Evolutionary conservation across 73 alveolate genomes (phyloP).

Genomic region (Diophrys appendiculata): DNA sequence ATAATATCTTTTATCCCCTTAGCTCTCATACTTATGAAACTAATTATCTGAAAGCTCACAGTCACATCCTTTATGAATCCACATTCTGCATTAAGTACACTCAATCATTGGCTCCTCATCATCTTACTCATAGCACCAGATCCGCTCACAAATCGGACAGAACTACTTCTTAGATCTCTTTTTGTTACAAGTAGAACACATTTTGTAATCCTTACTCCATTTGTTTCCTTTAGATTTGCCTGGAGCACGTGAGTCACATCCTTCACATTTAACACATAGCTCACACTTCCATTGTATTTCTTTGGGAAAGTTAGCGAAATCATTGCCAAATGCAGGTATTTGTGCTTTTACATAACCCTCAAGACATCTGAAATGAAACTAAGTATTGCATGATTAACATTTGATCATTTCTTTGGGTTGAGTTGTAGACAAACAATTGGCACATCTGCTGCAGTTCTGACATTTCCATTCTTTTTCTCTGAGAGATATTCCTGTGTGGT

Average conservation of each 20-base stretch:
- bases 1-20: conserved; percentile 59
- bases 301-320: neutral
- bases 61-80: conserved; percentile 84
- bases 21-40: conserved; percentile 34
- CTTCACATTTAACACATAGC: conserved; percentile 60
- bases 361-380: conserved; percentile 59
- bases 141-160: conserved; percentile 83
- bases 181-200: conserved; percentile 81
- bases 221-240: conserved; percentile 51
- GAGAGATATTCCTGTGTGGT: conserved; percentile 1
- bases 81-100: conserved; percentile 78
- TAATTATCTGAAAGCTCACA: conserved; percentile 44
- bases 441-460: conserved; percentile 64
- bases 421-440: conserved; percentile 51
- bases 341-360: conserved; percentile 24
- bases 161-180: conserved; percentile 75
- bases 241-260: conserved; percentile 64
- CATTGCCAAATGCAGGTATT: conserved; percentile 27
- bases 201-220: conserved; percentile 60
- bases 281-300: conserved; percentile 57
- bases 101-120: conserved; percentile 69
- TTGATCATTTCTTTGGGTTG: conserved; percentile 13
- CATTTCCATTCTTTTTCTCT: conserved; percentile 69
- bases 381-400: conserved; percentile 54
- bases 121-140: conserved; percentile 73